Evolutionary conservation across 2,329 filamentous ascomycete species (phyloP).

Genomic region (Paecilomyces sp.): DNA sequence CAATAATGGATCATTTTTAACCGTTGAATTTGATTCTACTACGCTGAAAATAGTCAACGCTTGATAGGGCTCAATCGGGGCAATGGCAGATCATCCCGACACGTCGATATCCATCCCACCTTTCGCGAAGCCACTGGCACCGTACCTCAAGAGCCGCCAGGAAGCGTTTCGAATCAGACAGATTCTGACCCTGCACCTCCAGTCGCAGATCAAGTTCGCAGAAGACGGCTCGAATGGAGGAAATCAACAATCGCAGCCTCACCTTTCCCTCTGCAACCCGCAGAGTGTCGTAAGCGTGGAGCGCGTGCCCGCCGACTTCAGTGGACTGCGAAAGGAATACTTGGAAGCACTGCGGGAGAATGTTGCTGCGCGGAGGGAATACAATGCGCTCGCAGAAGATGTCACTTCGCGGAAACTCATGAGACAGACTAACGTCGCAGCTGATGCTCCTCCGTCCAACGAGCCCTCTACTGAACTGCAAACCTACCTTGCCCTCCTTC

Average conservation of each 20-base stretch:
- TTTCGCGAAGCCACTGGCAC: constrained; percentile 27
- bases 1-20: not conserved
- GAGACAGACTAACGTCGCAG: constrained; percentile 14
- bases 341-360: constrained; percentile 39
- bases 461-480: constrained; percentile 21
- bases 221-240: constrained; percentile 17
- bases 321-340: constrained; percentile 38
- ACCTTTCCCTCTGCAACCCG: constrained; percentile 29
- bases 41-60: not conserved
- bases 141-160: constrained; percentile 32
- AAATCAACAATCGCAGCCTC: constrained; percentile 17
- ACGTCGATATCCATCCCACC: constrained; percentile 20
- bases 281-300: constrained; percentile 25
- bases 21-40: not conserved
- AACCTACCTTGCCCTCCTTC: constrained; percentile 39
- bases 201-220: constrained; percentile 26
- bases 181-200: constrained; percentile 30
- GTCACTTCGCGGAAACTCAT: constrained; percentile 19
- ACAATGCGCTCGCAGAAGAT: constrained; percentile 26
- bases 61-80: not conserved
- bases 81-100: not conserved
- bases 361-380: constrained; percentile 31
- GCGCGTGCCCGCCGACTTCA: constrained; percentile 31
- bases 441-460: constrained; percentile 7
- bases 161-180: constrained; percentile 34